Evolutionary conservation across 768 basidiomycete species (phyloP).

Genomic region (Kwoniella bestiolae): DNA sequence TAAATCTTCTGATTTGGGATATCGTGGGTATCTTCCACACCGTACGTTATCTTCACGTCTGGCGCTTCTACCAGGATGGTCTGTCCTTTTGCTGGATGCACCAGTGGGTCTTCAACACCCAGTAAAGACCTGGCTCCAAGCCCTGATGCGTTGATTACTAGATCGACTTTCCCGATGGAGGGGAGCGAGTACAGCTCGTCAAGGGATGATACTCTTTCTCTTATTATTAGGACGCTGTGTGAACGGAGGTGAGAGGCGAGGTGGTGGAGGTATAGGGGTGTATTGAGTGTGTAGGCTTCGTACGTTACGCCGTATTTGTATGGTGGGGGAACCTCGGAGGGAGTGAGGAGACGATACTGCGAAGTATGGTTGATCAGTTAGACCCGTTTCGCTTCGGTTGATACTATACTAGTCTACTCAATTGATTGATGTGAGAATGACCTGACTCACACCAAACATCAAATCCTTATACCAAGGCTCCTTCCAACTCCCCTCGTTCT

Average conservation of each 20-base stretch:
- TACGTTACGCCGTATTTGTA: conserved; percentile 60
- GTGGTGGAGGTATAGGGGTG: conserved; percentile 64
- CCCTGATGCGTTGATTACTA: conserved; percentile 67
- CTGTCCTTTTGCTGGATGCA: conserved; percentile 83
- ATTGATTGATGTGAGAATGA: too few species aligned
- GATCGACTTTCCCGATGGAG: conserved; percentile 52
- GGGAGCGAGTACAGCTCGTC: conserved; percentile 61
- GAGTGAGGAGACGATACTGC: conserved; percentile 30
- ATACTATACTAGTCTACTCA: background rate
- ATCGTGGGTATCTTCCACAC: background rate
- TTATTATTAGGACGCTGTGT: conserved; percentile 62
- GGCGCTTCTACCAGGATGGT: conserved; percentile 76
- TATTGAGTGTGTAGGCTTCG: conserved; percentile 64
- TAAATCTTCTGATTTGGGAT: conserved; percentile 58
- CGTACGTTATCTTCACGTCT: conserved; percentile 61
- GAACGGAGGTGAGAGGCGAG: conserved; percentile 60
- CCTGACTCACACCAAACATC: conserved; percentile 38
- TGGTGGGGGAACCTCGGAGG: conserved; percentile 16
- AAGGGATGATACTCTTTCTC: conserved; percentile 61
- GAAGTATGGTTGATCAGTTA: background rate
- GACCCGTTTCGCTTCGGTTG: background rate
- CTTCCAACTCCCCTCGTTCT: conserved; percentile 7
- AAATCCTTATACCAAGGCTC: conserved; percentile 46
- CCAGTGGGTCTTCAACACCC: conserved; percentile 73
- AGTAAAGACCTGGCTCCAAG: conserved; percentile 73